Evolutionary conservation across 2,329 filamentous ascomycete genomes (phyloP).

Genomic region (Davidsoniella virescens): DNA sequence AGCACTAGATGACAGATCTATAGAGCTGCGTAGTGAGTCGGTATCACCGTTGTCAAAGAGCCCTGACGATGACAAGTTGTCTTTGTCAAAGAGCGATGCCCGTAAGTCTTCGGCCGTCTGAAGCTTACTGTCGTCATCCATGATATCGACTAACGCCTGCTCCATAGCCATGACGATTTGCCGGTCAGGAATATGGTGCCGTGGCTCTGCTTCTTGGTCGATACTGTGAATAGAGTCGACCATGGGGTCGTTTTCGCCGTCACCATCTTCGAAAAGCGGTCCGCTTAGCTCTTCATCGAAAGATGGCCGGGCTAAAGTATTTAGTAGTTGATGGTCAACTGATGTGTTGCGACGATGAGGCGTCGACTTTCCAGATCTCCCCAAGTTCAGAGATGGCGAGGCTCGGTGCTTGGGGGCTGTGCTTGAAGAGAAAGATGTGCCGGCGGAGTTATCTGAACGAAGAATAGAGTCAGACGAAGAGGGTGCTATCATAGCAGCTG

Average conservation of each 20-base stretch:
- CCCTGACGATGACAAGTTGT: slow-evolving; percentile 20
- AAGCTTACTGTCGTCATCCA: slow-evolving; percentile 53
- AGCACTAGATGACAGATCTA: slow-evolving; percentile 27
- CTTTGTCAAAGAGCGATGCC: slow-evolving; percentile 49
- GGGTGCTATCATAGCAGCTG: slow-evolving; percentile 9
- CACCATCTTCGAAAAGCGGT: slow-evolving; percentile 68
- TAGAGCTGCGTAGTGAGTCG: slow-evolving; percentile 43
- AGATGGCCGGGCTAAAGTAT: slow-evolving; percentile 14
- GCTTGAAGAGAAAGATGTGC: too few species aligned
- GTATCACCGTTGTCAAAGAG: slow-evolving; percentile 13
- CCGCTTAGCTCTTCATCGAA: slow-evolving; percentile 37
- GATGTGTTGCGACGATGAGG: slow-evolving; percentile 22
- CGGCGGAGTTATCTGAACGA: not conserved
- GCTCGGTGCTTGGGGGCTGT: slow-evolving; percentile 5
- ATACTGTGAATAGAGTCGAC: slow-evolving; percentile 61
- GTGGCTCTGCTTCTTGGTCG: slow-evolving; percentile 43
- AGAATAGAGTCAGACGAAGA: not conserved
- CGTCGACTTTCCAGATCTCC: slow-evolving; percentile 23
- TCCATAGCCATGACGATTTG: slow-evolving; percentile 87
- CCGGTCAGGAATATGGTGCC: slow-evolving; percentile 46
- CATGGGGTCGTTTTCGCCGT: slow-evolving; percentile 54
- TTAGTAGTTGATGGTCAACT: slow-evolving; percentile 14
- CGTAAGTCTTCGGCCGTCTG: slow-evolving; percentile 47
- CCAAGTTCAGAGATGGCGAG: slow-evolving; percentile 23
- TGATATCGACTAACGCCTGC: slow-evolving; percentile 77